Evolutionary conservation across 2,329 filamentous ascomycete genomes (phyloP), one percentile per base, ranked within the genome.

Genomic region (Colletotrichum salicis): DNA sequence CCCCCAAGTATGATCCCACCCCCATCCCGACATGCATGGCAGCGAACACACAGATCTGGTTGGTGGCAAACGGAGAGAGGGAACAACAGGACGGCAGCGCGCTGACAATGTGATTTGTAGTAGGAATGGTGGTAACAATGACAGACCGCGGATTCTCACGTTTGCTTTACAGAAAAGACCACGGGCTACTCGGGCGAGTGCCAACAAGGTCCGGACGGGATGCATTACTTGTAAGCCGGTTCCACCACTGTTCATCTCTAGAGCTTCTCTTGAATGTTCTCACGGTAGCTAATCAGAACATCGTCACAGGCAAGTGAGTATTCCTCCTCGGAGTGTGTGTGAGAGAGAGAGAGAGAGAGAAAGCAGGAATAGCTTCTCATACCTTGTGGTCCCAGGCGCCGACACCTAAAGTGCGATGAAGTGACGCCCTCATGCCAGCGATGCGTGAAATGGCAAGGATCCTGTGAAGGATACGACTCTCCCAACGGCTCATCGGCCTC

Each of bases 341-440:
- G 24, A 27, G 24, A 45, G 41, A 45, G 41, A 8, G 41, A 48
- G 6, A 48, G 41, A 48, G n/a, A 33, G 22, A 27, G 10, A 29
- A 19, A 58, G 37, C 55, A 31, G 33, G 35, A 48, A 4, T 58
- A 51, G 29, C 41, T 60, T 58, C 71, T 67, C 63, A 59, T 10
- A 41, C 48, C 58, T 33, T 48, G 41, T 48, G 15, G 19, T 1
- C 10, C n/a, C 24, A 82, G 79, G 71, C 77, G 76, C 64, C 77
- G 80, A 15, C 80, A 81, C 59, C 78, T 82, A 37, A 82, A 82
- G 64, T 82, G 80, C 72, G 80, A 82, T 67, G 80, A 82, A 65
- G 75, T 77, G 7, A 81, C 80, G 69, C 80, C 80, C 6, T 76
- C 75, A 15, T 81, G 80, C 72, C 76, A 77, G 45, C 76, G 80